These are phyloP conservation scores for Tuber borchii DNA, from an alignment of 495 filamentous ascomycete species.

Conservation along the genomic window DNA sequence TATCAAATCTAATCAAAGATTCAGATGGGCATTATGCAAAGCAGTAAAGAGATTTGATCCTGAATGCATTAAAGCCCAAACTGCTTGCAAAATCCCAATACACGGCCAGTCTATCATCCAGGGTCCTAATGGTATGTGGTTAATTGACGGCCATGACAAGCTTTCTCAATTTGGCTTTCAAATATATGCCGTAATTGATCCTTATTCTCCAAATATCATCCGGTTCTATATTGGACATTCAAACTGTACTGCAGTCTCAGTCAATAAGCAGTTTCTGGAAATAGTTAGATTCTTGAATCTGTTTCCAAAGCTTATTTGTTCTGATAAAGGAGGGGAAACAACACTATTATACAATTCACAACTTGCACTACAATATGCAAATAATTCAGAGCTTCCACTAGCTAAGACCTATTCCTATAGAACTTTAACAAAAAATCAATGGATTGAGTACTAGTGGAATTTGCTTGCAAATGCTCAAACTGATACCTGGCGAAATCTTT, in stretches of 20 bases:
- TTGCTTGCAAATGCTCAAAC: conserved; percentile 4
- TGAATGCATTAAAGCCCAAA: neutral
- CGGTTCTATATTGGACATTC: conserved; percentile 13
- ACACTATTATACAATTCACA: neutral
- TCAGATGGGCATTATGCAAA: neutral
- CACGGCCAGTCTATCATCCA: neutral
- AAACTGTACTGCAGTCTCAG: neutral
- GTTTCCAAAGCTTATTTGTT: neutral
- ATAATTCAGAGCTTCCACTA: neutral
- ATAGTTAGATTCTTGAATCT: neutral
- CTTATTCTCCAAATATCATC: conserved; percentile 4
- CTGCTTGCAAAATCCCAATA: neutral
- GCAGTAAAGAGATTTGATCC: conserved; percentile 10
- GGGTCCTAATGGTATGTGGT: conserved; percentile 8
- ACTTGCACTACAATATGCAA: neutral
- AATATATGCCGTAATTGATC: conserved; percentile 16
- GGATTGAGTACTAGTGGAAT: conserved; percentile 12
- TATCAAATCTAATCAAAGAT: too few species aligned
- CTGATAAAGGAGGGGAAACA: conserved; percentile 8
- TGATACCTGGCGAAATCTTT: too few species aligned
- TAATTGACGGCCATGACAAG: conserved; percentile 17
- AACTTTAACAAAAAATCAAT: conserved; percentile 7
- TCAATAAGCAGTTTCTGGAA: conserved; percentile 8
- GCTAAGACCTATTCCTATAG: conserved; percentile 9
- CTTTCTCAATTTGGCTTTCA: conserved; percentile 9